phyloP scores from a whole-genome alignment of 2,329 filamentous ascomycete genomes.

The Eutypa lata region DNA sequence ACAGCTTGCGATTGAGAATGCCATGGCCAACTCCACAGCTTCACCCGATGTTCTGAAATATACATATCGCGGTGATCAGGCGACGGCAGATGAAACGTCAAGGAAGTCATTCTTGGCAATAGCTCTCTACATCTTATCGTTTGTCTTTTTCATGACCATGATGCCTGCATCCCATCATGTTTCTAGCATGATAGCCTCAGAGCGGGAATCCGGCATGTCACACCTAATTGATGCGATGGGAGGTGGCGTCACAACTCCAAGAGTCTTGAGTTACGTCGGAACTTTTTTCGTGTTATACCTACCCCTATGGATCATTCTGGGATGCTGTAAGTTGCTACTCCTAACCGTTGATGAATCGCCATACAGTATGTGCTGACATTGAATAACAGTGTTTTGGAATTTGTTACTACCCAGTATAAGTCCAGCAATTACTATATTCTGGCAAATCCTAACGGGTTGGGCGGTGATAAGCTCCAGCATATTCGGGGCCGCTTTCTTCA shows the following conservation, averaged over 20 bases:
- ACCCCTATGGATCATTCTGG: slow-evolving; percentile 40
- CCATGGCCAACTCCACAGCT: slow-evolving; percentile 19
- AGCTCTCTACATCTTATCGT: slow-evolving; percentile 62
- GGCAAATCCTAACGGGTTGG: slow-evolving; percentile 46
- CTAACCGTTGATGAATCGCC: slow-evolving; percentile 7
- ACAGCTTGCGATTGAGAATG: slow-evolving; percentile 46
- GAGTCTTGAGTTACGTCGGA: slow-evolving; percentile 63
- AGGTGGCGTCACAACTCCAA: slow-evolving; percentile 59
- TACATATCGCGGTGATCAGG: slow-evolving; percentile 30
- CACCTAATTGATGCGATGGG: slow-evolving; percentile 74
- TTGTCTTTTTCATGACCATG: slow-evolving; percentile 67
- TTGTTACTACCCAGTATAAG: slow-evolving; percentile 27
- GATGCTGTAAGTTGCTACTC: slow-evolving; percentile 32
- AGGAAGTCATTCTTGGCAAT: slow-evolving; percentile 60
- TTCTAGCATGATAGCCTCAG: slow-evolving; percentile 66
- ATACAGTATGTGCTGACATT: slow-evolving; percentile 35
- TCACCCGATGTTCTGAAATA: slow-evolving; percentile 17
- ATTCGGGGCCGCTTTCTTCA: slow-evolving; percentile 44
- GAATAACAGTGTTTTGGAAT: slow-evolving; percentile 31
- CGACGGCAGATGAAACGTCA: slow-evolving; percentile 53
- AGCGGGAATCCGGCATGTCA: slow-evolving; percentile 68
- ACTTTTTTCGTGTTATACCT: slow-evolving; percentile 67
- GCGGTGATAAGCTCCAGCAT: slow-evolving; percentile 64
- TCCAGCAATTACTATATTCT: slow-evolving; percentile 32
- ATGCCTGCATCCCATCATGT: slow-evolving; percentile 70